phyloP scores from a whole-genome alignment of 106 monocot species.

The Narthecium ossifragum region DNA sequence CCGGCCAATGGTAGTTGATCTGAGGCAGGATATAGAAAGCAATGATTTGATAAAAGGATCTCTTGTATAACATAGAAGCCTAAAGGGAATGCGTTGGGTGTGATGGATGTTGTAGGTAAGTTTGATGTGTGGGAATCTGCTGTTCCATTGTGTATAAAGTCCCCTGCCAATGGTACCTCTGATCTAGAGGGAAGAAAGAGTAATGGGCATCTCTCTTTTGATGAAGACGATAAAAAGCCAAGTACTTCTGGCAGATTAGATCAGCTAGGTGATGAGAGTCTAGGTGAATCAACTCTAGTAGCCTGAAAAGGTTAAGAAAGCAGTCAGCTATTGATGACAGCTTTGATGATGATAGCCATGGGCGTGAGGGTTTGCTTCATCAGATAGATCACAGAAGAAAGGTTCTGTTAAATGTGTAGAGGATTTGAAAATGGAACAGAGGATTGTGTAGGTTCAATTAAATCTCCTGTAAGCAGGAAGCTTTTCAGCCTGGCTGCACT shows the following conservation, averaged over 20 bases:
- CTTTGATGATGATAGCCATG: conserved; percentile 56
- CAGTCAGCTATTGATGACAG: conserved; percentile 28
- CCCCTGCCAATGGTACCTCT: conserved; percentile 67
- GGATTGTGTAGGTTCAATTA: conserved; percentile 21
- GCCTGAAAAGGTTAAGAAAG: conserved; percentile 50
- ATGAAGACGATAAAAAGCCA: conserved; percentile 42
- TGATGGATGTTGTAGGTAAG: conserved; percentile 75
- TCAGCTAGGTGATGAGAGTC: conserved; percentile 46
- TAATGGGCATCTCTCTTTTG: conserved; percentile 46
- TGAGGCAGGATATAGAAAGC: conserved; percentile 91
- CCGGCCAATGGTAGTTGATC: conserved; percentile 80
- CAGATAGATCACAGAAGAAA: conserved; percentile 57
- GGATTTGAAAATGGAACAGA: conserved; percentile 19
- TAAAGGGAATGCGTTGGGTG: conserved; percentile 74
- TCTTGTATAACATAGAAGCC: conserved; percentile 82
- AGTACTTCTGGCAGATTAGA: conserved; percentile 53
- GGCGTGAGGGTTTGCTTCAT: conserved; percentile 49
- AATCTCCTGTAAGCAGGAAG: conserved; percentile 41
- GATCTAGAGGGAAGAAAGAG: conserved; percentile 23
- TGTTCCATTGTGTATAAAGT: conserved; percentile 80
- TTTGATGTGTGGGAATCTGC: conserved; percentile 81
- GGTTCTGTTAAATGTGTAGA: conserved; percentile 23
- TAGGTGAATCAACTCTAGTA: conserved; percentile 42
- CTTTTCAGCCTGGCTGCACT: conserved; percentile 90
- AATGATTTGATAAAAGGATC: conserved; percentile 75